Evolutionary conservation across 2,329 filamentous ascomycete genomes (phyloP).

Genomic region (Chaetomiaceae sp.): DNA sequence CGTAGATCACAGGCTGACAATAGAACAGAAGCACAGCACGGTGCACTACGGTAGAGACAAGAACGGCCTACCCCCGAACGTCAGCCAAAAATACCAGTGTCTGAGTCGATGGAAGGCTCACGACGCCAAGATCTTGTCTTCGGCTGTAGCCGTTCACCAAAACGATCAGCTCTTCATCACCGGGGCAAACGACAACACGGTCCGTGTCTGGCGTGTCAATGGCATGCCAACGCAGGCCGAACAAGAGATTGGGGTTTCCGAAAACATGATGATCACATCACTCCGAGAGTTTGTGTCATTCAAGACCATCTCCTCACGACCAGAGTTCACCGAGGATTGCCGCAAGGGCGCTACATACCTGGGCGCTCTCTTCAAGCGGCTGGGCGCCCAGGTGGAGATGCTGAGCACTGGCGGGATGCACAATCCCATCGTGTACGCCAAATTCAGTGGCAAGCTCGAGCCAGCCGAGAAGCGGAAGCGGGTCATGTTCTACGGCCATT

Average conservation of each 20-base stretch:
- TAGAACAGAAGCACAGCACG: constrained; percentile 58
- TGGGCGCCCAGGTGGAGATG: constrained; percentile 86
- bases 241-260: constrained; percentile 36
- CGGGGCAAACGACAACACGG: constrained; percentile 84
- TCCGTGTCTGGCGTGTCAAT: constrained; percentile 81
- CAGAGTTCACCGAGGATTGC: constrained; percentile 86
- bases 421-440: constrained; percentile 91
- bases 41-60: constrained; percentile 58
- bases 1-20: constrained; percentile 21
- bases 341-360: constrained; percentile 88
- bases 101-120: constrained; percentile 56
- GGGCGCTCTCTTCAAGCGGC: constrained; percentile 82
- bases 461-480: constrained; percentile 68
- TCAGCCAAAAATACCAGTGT: constrained; percentile 48
- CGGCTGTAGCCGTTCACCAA: constrained; percentile 66
- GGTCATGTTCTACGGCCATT: constrained; percentile 95
- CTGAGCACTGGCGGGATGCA: constrained; percentile 70
- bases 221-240: constrained; percentile 39
- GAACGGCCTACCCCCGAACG: constrained; percentile 43
- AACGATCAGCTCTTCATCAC: constrained; percentile 84
- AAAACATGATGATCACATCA: constrained; percentile 62
- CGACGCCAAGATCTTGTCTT: constrained; percentile 80
- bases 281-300: constrained; percentile 84
- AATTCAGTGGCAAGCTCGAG: constrained; percentile 72
- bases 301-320: constrained; percentile 83